Conservation (phyloP, 164 flowering plant genomes). For the Stephania cephalantha region DNA sequence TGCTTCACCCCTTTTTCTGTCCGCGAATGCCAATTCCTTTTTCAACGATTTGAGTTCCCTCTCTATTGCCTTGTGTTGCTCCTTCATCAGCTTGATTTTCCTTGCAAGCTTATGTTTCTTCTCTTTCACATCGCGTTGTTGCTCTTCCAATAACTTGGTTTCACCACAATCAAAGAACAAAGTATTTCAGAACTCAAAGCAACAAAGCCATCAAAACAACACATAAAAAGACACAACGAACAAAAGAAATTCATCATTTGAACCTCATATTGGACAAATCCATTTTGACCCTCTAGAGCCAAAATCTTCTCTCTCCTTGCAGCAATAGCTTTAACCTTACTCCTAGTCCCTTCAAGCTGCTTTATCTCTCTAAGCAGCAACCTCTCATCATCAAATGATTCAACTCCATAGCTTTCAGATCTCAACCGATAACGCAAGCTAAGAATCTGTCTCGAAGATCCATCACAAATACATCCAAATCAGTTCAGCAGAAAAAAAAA, state of each 20-base stretch:
- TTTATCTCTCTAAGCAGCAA: slow-evolving; percentile 73
- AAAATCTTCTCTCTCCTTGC: slow-evolving; percentile 60
- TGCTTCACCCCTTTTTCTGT: slow-evolving; percentile 47
- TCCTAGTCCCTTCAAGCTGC: slow-evolving; percentile 78
- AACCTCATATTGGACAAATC: slow-evolving; percentile 59
- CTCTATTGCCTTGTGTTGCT: slow-evolving; percentile 43
- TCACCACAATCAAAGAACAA: too few species aligned
- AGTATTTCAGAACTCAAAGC: not conserved
- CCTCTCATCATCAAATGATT: slow-evolving; percentile 51
- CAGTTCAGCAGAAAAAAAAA: not conserved
- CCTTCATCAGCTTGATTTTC: slow-evolving; percentile 49
- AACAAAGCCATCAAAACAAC: not conserved
- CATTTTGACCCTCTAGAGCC: slow-evolving; percentile 56
- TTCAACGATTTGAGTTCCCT: slow-evolving; percentile 42
- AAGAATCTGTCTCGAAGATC: slow-evolving; percentile 39
- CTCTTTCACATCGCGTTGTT: too few species aligned
- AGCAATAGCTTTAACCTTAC: slow-evolving; percentile 59
- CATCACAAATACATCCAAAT: not conserved
- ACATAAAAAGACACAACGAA: not conserved
- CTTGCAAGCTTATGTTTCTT: slow-evolving; percentile 30
- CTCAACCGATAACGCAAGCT: slow-evolving; percentile 66
- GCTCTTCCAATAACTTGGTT: too few species aligned
- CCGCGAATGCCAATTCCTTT: slow-evolving; percentile 35
- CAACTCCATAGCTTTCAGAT: slow-evolving; percentile 66
- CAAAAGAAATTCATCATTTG: slow-evolving; percentile 45